These are phyloP conservation scores for Jackrogersella minutella DNA, from an alignment of 495 filamentous ascomycete genomes.

Conservation along the genomic window DNA sequence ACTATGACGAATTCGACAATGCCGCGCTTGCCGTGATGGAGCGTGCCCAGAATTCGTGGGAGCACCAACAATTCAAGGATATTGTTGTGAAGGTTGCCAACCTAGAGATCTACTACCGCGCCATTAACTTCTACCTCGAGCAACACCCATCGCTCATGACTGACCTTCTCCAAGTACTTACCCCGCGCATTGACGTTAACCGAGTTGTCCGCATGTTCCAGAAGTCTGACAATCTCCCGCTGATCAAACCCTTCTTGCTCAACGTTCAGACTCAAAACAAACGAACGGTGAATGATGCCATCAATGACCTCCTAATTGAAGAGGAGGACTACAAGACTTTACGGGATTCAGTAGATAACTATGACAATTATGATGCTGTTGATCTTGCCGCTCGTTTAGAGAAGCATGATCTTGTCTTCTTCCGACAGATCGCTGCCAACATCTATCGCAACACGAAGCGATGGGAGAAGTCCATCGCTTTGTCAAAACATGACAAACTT, in stretches of 20 bases:
- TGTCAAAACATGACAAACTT: slow-evolving; percentile 99
- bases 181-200: slow-evolving; percentile 94
- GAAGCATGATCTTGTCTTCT: slow-evolving; percentile 97
- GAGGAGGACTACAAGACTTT: slow-evolving; percentile 99
- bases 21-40: slow-evolving; percentile 99
- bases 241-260: slow-evolving; percentile 99
- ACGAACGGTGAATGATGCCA: slow-evolving; percentile 95
- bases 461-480: slow-evolving; percentile 98
- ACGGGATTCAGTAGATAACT: slow-evolving; percentile 96
- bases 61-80: slow-evolving; percentile 99
- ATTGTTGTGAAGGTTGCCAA: slow-evolving; percentile 98
- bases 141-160: slow-evolving; percentile 95
- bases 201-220: slow-evolving; percentile 98
- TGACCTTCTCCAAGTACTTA: slow-evolving; percentile 91
- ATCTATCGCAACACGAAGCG: slow-evolving; percentile 99
- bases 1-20: slow-evolving; percentile 99
- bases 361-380: slow-evolving; percentile 97
- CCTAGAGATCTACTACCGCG: slow-evolving; percentile 97
- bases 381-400: slow-evolving; percentile 95
- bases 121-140: slow-evolving; percentile 97
- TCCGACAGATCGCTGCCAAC: slow-evolving; percentile 96
- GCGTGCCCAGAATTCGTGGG: slow-evolving; percentile 96
- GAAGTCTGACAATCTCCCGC: slow-evolving; percentile 95
- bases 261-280: slow-evolving; percentile 98
- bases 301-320: slow-evolving; percentile 98